Conservation (phyloP, 768 basidiomycete genomes). For the Suillus decipiens region DNA sequence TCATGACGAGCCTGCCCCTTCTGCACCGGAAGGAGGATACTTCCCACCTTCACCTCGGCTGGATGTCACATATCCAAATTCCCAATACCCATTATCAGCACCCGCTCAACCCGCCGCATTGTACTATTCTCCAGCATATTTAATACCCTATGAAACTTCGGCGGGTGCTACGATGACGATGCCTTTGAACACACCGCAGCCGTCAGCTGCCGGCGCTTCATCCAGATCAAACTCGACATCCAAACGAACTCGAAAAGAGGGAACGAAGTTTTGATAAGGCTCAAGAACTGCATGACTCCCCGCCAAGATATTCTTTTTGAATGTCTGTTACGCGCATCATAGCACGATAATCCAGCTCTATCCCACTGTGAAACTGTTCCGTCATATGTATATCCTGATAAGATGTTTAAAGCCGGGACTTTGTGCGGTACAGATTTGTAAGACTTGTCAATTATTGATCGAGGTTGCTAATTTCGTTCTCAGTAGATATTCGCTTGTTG, state of each 20-base stretch:
- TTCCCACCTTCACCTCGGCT: slow-evolving; percentile 3
- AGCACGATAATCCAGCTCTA: no score
- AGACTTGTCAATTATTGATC: not conserved
- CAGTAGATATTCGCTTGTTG: not conserved
- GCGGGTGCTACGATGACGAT: not conserved
- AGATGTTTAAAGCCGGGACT: not conserved
- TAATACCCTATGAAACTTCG: not conserved
- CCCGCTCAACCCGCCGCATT: slow-evolving; percentile 8
- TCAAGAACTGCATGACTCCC: slow-evolving; percentile 8
- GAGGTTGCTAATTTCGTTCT: not conserved
- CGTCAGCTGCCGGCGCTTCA: slow-evolving; percentile 8
- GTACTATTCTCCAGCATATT: not conserved
- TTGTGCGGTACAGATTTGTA: not conserved
- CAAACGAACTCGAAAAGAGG: slow-evolving; percentile 9
- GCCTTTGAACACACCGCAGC: slow-evolving; percentile 89
- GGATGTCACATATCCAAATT: slow-evolving; percentile 6
- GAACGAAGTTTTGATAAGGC: slow-evolving; percentile 6
- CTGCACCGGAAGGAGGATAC: slow-evolving; percentile 3
- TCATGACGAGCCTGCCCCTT: not conserved
- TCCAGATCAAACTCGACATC: slow-evolving; percentile 6
- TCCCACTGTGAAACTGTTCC: no score
- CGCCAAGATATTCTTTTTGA: slow-evolving; percentile 11
- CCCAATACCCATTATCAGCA: slow-evolving; percentile 10
- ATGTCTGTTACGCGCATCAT: not conserved
- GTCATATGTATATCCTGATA: not conserved